phyloP scores from a whole-genome alignment of 192 early-diverging fungal genomes.

The Gorgonomyces haynaldii region DNA sequence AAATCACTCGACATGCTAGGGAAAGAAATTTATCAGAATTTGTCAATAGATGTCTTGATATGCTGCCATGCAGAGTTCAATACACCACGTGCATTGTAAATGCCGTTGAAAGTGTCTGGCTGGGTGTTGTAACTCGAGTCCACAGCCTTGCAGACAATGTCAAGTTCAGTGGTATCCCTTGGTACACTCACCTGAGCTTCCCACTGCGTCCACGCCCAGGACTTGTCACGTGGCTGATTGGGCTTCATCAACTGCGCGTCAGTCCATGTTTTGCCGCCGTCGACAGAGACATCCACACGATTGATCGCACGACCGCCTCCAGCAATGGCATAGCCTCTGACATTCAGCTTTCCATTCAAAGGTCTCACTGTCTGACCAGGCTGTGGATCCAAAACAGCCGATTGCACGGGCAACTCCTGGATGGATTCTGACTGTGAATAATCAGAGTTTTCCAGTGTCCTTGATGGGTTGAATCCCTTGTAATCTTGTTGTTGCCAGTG shows the following conservation, averaged over 20 bases:
- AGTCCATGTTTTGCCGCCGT: constrained; percentile 70
- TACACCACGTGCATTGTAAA: constrained; percentile 38
- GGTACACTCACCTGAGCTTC: constrained; percentile 39
- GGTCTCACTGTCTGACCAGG: constrained; percentile 9
- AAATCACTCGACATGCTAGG: too few species aligned
- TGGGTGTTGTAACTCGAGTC: constrained; percentile 81
- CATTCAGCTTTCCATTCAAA: constrained; percentile 23
- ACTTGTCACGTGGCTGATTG: constrained; percentile 9
- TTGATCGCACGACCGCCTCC: constrained; percentile 29
- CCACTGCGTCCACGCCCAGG: constrained; percentile 85
- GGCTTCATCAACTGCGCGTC: constrained; percentile 39
- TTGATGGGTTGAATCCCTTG: constrained; percentile 44
- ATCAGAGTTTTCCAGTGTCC: constrained; percentile 18
- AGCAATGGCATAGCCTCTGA: constrained; percentile 35
- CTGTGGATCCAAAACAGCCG: constrained; percentile 52
- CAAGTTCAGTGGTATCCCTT: constrained; percentile 22
- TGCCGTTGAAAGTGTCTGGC: constrained; percentile 42
- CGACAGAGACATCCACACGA: constrained; percentile 34
- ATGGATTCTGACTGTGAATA: constrained; percentile 40
- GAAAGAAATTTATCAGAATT: too few species aligned
- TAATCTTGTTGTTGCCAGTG: constrained; percentile 37
- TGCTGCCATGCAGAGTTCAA: constrained; percentile 34
- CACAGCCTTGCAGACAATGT: constrained; percentile 72
- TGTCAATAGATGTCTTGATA: constrained; percentile 11
- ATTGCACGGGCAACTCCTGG: constrained; percentile 75